Percentiles rank a stretch among this genome's conserved stretches.
Conservation (phyloP, 2,329 filamentous ascomycete species). For the Fusarium sp. region DNA sequence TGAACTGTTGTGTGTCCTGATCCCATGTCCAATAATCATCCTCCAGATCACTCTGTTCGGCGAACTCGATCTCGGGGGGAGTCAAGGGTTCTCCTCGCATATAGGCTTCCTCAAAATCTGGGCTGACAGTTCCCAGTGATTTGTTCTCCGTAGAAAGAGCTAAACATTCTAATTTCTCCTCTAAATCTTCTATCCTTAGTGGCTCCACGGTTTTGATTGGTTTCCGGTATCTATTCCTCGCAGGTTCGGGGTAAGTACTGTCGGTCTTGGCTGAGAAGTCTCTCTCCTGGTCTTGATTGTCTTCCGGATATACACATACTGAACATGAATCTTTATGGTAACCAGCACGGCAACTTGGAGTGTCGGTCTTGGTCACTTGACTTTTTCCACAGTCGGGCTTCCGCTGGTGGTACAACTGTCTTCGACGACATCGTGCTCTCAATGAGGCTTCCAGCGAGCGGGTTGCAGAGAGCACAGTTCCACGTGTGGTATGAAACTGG, state of each 20-base stretch:
- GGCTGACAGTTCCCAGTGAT: neutral
- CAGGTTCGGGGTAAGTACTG: neutral
- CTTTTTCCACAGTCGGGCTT: slow-evolving; percentile 3
- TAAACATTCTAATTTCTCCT: slow-evolving; percentile 9
- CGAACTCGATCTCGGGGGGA: slow-evolving; percentile 37
- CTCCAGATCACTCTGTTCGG: slow-evolving; percentile 31
- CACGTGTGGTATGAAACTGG: neutral
- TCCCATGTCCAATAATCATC: slow-evolving; percentile 43
- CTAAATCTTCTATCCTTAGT: slow-evolving; percentile 7
- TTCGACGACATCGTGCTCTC: slow-evolving; percentile 1
- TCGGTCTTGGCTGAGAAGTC: neutral
- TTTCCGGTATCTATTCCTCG: slow-evolving; percentile 14
- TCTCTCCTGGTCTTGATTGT: neutral
- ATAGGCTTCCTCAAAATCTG: slow-evolving; percentile 31
- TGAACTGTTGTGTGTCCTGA: slow-evolving; percentile 24
- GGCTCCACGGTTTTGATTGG: neutral
- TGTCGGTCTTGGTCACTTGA: slow-evolving; percentile 16
- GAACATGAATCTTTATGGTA: neutral
- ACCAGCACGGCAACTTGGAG: neutral
- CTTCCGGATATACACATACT: neutral
- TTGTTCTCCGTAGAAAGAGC: neutral
- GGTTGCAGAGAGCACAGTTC: neutral
- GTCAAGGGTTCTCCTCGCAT: slow-evolving; percentile 28
- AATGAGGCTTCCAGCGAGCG: neutral
- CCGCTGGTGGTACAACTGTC: slow-evolving; percentile 3